Base-by-base conservation (phyloP, 2,329 filamentous ascomycete species). In the Ceratocystiopsis sp. region DNA sequence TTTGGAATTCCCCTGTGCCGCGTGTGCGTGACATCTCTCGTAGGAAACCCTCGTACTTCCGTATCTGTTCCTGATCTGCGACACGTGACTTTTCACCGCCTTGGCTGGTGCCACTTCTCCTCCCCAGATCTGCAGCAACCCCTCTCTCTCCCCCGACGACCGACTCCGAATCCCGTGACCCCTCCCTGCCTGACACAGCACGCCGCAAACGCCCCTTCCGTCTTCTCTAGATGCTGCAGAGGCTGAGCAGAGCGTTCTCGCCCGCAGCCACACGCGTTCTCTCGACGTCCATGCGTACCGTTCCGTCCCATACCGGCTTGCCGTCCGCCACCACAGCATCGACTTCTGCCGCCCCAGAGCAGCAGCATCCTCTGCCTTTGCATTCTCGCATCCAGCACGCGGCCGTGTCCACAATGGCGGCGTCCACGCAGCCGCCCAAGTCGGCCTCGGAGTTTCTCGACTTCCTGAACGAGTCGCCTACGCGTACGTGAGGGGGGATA, bases 381-480 rank as follows among this genome's bases (percentile, higher is more conserved):
- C 42, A 4, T 15, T 37, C 9, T 36, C 21, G 21, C 29, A 19
- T 17, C n/a, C 19, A 10, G 18, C 39, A 1, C 14, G 29, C 25
- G 25, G 25, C 25, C 25, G 25, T 10, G 25, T 29, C 25, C 25
- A 29, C 25, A 2, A 29, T 29, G 25, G 18, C 40, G 42, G 50
- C 49, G 55, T 61, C 47, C 53, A 75, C 75, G 71, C 63, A 68
- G 40, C 65, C 69, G 41, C 65, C 67, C 34, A 60, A 67, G 51
- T 62, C 74, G 43, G 84, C 84, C 43, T 66, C 81, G 62, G 84
- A 93, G 67, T 94, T 95, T 61, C 65, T 94, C 57, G 80, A 84
- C 63, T 95, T 94, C 65, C 80, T 95, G 59, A 93, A 95, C 63
- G 83, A 80, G 49, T 95, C 87, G 46, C 91, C 91, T 13, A 93